These are phyloP conservation scores for Amborella trichopoda DNA, from an alignment of 164 flowering plant genomes.

Conservation along the genomic window DNA sequence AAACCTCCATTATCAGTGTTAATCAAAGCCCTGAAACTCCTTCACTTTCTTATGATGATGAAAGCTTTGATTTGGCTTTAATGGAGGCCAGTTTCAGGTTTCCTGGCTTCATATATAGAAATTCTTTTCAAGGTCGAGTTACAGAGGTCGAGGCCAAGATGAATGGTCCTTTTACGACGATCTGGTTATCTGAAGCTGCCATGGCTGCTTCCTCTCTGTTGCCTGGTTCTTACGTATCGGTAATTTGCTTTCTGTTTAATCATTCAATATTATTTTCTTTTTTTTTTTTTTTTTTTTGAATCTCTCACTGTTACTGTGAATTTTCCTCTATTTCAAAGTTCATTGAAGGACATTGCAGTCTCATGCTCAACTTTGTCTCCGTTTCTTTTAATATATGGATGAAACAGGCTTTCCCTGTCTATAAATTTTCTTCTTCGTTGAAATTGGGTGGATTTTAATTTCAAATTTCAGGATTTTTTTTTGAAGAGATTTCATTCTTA, in stretches of 20 bases:
- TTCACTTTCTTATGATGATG: slow-evolving; percentile 15
- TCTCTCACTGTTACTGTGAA: not conserved
- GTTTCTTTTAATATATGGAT: too few species aligned
- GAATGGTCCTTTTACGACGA: slow-evolving; percentile 23
- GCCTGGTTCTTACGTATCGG: slow-evolving; percentile 75
- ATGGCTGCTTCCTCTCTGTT: slow-evolving; percentile 41
- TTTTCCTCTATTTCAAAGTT: not conserved
- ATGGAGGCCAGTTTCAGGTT: slow-evolving; percentile 37
- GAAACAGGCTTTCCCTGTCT: too few species aligned
- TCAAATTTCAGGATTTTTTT: too few species aligned
- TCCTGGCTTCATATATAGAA: slow-evolving; percentile 46
- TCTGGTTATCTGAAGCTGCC: slow-evolving; percentile 71
- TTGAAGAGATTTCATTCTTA: too few species aligned
- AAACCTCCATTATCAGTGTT: too few species aligned
- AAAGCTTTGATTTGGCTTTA: slow-evolving; percentile 10
- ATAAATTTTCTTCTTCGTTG: too few species aligned
- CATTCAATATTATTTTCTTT: not conserved
- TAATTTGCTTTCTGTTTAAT: slow-evolving; percentile 11
- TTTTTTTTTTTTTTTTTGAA: not conserved
- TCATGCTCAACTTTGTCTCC: not conserved
- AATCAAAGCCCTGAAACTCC: too few species aligned
- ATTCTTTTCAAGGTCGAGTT: slow-evolving; percentile 39
- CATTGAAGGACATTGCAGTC: not conserved
- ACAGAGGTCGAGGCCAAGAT: slow-evolving; percentile 17
- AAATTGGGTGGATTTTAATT: too few species aligned